Evolutionary conservation across 148 eudicot species (phyloP), one percentile per base, ranked within the genome.

Genomic region (Chenopodium formosanum): DNA sequence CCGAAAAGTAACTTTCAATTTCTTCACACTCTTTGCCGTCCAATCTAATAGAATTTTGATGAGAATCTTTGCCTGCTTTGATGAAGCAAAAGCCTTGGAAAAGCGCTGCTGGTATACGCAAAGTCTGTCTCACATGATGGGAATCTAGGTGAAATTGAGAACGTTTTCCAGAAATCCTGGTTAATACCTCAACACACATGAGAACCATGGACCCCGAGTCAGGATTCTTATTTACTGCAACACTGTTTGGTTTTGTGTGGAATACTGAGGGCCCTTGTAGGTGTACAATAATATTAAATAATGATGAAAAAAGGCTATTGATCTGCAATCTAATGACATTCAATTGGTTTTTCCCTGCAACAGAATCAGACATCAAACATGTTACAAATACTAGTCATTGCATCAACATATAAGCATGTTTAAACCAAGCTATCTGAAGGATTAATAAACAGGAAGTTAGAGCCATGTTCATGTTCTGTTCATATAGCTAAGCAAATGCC

Each of bases 111-210:
- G 99, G 92, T 74, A 89, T 78, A 71, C 87, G 88, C 82, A 94
- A 83, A 80, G 90, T 86, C 81, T 94, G 95, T 68, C 88, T 92
- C 37, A 92, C 84, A 56, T 90, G 88, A 82, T 82, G 75, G 67
- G 88, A 84, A 77, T 89, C 94, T 82, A 92, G 79, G 70, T 86
- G 90, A 83, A 86, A 91, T 73, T 88, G 70, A 76, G 90, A 81
- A 79, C 89, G 91, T 86, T 92, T 95, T 40, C 95, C 94, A 73
- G 84, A 86, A 78, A 95, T 84, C 86, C 85, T 90, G 78, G 92
- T 88, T 75, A 95, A 80, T 47, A 92, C 88, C 74, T 92, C 94
- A 76, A 94, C 89, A 82, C 92, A 93, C 99, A 95, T 95, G 76
- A 91, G 93, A 82, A 84, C 82, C 9, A 92, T 89, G 22, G 98